Conservation (phyloP, 2,329 filamentous ascomycete genomes). For the Chalaropsis thielavioides region DNA sequence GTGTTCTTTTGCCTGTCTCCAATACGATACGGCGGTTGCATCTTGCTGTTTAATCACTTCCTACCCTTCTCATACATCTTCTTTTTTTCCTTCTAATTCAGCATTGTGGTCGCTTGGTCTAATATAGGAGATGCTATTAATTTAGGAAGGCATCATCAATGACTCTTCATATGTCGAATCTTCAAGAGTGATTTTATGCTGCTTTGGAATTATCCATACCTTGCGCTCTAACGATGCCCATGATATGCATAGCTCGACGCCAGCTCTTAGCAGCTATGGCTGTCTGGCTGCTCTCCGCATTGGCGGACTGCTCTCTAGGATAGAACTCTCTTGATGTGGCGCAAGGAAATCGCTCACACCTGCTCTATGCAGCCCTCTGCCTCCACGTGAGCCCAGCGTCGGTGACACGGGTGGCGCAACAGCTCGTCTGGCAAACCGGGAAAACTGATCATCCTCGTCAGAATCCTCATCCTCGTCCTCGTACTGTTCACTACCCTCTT, state of each 20-base stretch:
- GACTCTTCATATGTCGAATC: background rate
- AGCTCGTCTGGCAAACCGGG: conserved; percentile 10
- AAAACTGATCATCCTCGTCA: conserved; percentile 12
- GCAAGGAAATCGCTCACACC: conserved; percentile 40
- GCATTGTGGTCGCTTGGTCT: background rate
- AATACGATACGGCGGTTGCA: background rate
- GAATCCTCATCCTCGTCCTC: conserved; percentile 60
- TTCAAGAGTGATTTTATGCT: background rate
- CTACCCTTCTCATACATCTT: background rate
- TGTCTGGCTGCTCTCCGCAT: conserved; percentile 14
- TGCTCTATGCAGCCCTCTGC: conserved; percentile 32
- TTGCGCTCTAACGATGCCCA: background rate
- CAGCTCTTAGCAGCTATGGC: background rate
- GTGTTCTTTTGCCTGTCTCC: background rate
- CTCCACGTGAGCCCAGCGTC: conserved; percentile 24
- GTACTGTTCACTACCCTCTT: conserved; percentile 26
- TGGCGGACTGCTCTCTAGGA: conserved; percentile 38
- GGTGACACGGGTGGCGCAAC: conserved; percentile 28
- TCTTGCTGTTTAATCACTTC: background rate
- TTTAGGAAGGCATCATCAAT: background rate
- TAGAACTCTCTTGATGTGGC: conserved; percentile 43
- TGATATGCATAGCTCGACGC: background rate
- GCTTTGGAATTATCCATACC: background rate
- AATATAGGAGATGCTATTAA: background rate
- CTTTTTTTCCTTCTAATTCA: background rate